These are phyloP conservation scores for Cucurbita pepo DNA, from an alignment of 306 rosid genomes.

Conservation along the genomic window DNA sequence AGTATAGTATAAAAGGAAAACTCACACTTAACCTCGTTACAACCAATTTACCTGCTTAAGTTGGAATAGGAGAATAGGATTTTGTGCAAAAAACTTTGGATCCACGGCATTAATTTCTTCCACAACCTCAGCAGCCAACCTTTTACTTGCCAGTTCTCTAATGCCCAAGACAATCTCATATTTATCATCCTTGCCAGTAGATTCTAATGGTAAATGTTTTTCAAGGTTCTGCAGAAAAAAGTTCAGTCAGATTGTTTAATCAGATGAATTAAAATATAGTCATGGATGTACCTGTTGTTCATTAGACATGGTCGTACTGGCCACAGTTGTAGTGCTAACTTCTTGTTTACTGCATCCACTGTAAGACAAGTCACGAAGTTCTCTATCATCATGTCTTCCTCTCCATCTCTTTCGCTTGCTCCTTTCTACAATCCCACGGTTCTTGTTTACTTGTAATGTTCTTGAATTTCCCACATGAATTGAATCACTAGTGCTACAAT, in stretches of 20 bases:
- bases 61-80: constrained; percentile 70
- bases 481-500: constrained; percentile 92
- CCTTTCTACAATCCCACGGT: constrained; percentile 53
- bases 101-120: constrained; percentile 63
- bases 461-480: constrained; percentile 41
- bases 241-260: constrained; percentile 11
- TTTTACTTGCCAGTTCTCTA: constrained; percentile 80
- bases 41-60: constrained; percentile 63
- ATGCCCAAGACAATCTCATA: constrained; percentile 72
- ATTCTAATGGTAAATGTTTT: constrained; percentile 25
- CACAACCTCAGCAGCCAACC: constrained; percentile 89
- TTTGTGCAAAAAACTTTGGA: constrained; percentile 60
- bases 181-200: constrained; percentile 41
- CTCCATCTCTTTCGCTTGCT: constrained; percentile 93
- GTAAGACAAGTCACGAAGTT: constrained; percentile 26
- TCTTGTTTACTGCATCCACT: constrained; percentile 43
- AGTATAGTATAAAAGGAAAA: background rate
- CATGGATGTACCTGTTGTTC: constrained; percentile 50
- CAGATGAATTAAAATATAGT: constrained; percentile 1
- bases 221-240: constrained; percentile 42
- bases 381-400: constrained; percentile 62
- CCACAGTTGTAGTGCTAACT: constrained; percentile 24
- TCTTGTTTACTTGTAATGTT: constrained; percentile 40
- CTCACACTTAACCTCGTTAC: background rate
- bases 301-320: constrained; percentile 19